Evolutionary conservation across 2,329 filamentous ascomycete species (phyloP).

Genomic region (Aureobasidium lini): DNA sequence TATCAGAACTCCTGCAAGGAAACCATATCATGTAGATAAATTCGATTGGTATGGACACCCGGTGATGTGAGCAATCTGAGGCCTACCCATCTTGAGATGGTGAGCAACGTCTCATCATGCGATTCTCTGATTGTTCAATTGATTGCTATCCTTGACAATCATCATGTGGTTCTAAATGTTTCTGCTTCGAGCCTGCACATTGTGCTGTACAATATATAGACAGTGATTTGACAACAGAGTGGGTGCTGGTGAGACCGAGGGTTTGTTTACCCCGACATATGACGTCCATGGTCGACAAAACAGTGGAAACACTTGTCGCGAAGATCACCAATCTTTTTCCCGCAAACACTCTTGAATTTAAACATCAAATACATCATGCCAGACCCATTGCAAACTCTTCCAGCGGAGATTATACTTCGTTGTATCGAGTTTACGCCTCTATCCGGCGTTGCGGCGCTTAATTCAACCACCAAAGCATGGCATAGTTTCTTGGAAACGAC

Average conservation of each 20-base stretch:
- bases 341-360: not conserved
- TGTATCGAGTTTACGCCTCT: constrained; percentile 33
- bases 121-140: too few species aligned
- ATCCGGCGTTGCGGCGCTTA: constrained; percentile 31
- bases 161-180: too few species aligned
- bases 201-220: too few species aligned
- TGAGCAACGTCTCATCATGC: too few species aligned
- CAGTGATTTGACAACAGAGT: too few species aligned
- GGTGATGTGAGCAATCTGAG: too few species aligned
- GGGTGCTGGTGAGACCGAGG: not conserved
- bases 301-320: not conserved
- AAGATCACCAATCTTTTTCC: not conserved
- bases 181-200: too few species aligned
- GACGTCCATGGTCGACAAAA: not conserved
- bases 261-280: not conserved
- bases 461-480: constrained; percentile 31
- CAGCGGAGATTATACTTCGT: constrained; percentile 35
- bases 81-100: too few species aligned
- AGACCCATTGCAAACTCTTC: constrained; percentile 26
- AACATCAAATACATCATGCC: not conserved
- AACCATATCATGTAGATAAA: too few species aligned
- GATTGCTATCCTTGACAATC: too few species aligned
- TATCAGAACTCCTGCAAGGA: too few species aligned
- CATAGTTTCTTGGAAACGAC: constrained; percentile 36
- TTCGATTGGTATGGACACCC: too few species aligned